A percentile compares a stretch with the other conserved stretches of the same genome.
Evolutionary conservation across 345 rosid species (phyloP).

Genomic region (Lepidium africanum): DNA sequence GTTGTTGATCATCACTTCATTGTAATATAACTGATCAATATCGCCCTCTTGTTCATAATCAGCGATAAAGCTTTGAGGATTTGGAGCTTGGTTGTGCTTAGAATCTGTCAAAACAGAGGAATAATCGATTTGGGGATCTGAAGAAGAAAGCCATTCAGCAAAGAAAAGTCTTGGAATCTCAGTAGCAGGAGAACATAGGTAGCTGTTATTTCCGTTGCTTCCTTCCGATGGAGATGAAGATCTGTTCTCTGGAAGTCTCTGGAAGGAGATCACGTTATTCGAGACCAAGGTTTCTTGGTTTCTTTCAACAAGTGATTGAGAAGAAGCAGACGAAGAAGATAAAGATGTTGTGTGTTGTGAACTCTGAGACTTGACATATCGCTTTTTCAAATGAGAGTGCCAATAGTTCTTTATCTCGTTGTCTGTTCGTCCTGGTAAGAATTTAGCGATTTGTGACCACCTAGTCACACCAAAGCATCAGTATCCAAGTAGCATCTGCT

Average conservation of each 20-base stretch:
- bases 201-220: conserved; percentile 4
- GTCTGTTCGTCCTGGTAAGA: conserved; percentile 90
- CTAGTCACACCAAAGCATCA: conserved; percentile 28
- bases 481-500: background rate
- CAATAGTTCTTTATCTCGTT: conserved; percentile 90
- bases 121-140: conserved; percentile 10
- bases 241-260: conserved; percentile 16
- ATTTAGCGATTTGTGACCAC: conserved; percentile 82
- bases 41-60: background rate
- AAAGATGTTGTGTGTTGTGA: conserved; percentile 8
- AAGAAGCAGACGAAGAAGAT: conserved; percentile 8
- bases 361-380: conserved; percentile 24
- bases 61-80: background rate
- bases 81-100: conserved; percentile 21
- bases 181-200: background rate
- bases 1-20: conserved; percentile 10
- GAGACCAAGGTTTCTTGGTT: conserved; percentile 20
- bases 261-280: conserved; percentile 22
- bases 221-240: conserved; percentile 18
- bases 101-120: conserved; percentile 14
- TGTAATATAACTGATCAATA: conserved; percentile 4
- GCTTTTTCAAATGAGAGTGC: conserved; percentile 85
- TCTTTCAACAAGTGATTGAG: conserved; percentile 17
- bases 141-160: conserved; percentile 58
- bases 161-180: conserved; percentile 53